Conservation (phyloP, 352 stramenopile genomes). For the Globisporangium cylindrosporum region DNA sequence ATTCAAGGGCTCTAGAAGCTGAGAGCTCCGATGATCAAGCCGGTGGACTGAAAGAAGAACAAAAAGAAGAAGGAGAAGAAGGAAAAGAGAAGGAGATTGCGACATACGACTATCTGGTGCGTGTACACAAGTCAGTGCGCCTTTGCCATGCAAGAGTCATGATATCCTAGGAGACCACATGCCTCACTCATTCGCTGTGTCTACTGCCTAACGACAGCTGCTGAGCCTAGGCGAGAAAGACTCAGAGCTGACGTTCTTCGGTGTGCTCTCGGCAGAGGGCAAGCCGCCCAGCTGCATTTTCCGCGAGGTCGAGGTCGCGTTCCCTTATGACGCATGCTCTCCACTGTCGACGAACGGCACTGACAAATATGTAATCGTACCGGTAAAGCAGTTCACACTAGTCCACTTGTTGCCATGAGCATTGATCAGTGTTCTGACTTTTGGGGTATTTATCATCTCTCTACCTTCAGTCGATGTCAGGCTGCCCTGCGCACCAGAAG, state of each 20-base stretch:
- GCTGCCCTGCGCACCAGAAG: constrained; percentile 69
- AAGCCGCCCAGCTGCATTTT: constrained; percentile 54
- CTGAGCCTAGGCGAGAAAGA: constrained; percentile 40
- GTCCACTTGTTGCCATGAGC: neutral
- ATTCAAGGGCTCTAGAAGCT: neutral
- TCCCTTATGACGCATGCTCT: constrained; percentile 52
- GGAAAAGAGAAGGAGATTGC: neutral
- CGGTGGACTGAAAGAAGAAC: neutral
- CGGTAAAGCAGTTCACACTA: constrained; percentile 27
- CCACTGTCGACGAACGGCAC: constrained; percentile 40
- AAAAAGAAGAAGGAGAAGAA: neutral
- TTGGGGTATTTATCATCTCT: constrained; percentile 1
- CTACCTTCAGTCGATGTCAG: constrained; percentile 29
- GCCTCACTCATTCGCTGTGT: neutral
- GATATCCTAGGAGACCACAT: neutral
- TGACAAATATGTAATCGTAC: constrained; percentile 57
- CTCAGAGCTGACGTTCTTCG: constrained; percentile 47
- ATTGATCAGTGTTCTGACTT: neutral
- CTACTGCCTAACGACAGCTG: constrained; percentile 14
- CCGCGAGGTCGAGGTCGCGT: constrained; percentile 45
- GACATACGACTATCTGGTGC: constrained; percentile 52
- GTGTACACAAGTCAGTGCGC: neutral
- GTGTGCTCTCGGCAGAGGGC: constrained; percentile 54
- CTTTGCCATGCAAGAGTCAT: neutral
- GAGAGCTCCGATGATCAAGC: neutral